phyloP scores from a whole-genome alignment of 169 alveolate species.

The Sarcocystis neurona region DNA sequence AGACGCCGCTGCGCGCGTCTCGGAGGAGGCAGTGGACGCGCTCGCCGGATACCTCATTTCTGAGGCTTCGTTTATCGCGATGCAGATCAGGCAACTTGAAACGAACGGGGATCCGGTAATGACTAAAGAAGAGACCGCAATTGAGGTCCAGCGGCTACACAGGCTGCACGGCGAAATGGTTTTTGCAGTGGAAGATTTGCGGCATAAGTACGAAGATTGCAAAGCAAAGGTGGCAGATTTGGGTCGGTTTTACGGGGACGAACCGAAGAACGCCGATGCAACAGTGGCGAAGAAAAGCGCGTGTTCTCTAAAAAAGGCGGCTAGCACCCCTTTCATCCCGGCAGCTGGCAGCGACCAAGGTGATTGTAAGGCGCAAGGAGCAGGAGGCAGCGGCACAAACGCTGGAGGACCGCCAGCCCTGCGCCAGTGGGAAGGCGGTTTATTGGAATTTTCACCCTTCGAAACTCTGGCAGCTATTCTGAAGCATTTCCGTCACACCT shows the following conservation, averaged over 20 bases:
- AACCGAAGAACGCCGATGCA: slow-evolving; percentile 40
- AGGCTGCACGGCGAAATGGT: slow-evolving; percentile 55
- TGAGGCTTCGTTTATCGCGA: slow-evolving; percentile 39
- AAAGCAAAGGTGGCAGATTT: slow-evolving; percentile 34
- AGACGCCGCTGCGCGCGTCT: slow-evolving; percentile 57
- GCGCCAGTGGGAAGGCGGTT: slow-evolving; percentile 34
- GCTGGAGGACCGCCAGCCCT: neutral
- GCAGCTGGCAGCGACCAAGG: too few species aligned
- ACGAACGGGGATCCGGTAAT: neutral
- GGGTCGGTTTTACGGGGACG: slow-evolving; percentile 54
- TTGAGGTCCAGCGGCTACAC: slow-evolving; percentile 40
- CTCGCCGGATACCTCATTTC: neutral
- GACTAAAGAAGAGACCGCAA: neutral
- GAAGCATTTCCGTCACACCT: slow-evolving; percentile 21
- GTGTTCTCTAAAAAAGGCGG: too few species aligned
- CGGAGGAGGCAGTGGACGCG: slow-evolving; percentile 54
- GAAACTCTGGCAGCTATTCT: slow-evolving; percentile 38
- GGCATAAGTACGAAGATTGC: slow-evolving; percentile 49
- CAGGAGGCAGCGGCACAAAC: neutral
- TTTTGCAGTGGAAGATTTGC: slow-evolving; percentile 33
- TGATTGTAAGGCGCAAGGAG: neutral
- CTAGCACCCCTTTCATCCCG: neutral
- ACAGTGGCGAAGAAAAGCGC: too few species aligned
- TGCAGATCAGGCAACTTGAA: slow-evolving; percentile 30
- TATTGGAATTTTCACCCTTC: slow-evolving; percentile 39